A percentile compares a stretch with the other conserved stretches of the same genome.
These are phyloP conservation scores for Phytophthora boehmeriae DNA, from an alignment of 352 stramenopile species.

Conservation along the genomic window DNA sequence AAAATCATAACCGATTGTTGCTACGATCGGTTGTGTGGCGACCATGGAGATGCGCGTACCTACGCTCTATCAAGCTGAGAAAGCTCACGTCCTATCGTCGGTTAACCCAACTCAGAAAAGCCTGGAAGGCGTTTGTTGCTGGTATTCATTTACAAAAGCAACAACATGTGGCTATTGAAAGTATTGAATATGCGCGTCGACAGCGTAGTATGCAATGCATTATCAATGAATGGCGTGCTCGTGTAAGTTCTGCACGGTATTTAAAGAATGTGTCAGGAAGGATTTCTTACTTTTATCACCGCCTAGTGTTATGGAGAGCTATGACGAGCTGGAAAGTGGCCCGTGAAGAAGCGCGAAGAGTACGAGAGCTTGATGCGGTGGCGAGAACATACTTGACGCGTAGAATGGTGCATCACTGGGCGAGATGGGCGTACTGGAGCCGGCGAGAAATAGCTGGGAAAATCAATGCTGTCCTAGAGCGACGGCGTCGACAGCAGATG, in stretches of 20 bases:
- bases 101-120: constrained; percentile 1
- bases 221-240: constrained; percentile 15
- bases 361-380: constrained; percentile 5
- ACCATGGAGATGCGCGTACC: constrained; percentile 16
- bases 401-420: constrained; percentile 30
- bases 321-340: constrained; percentile 20
- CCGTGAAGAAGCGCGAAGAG: background rate
- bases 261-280: background rate
- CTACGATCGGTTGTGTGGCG: constrained; percentile 15
- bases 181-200: constrained; percentile 12
- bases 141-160: constrained; percentile 16
- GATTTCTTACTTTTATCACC: constrained; percentile 6
- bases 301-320: constrained; percentile 2
- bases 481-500: constrained; percentile 2
- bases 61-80: constrained; percentile 1
- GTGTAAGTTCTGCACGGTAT: background rate
- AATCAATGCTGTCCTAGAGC: constrained; percentile 13
- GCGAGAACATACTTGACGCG: constrained; percentile 14
- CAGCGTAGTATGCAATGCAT: constrained; percentile 3
- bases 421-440: constrained; percentile 35
- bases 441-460: constrained; percentile 17
- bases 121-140: constrained; percentile 21
- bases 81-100: constrained; percentile 11
- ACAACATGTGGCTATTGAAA: constrained; percentile 6
- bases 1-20: constrained; percentile 22